These are phyloP conservation scores for Elsinoe perseae DNA, from an alignment of 2,329 filamentous ascomycete species.

Conservation along the genomic window DNA sequence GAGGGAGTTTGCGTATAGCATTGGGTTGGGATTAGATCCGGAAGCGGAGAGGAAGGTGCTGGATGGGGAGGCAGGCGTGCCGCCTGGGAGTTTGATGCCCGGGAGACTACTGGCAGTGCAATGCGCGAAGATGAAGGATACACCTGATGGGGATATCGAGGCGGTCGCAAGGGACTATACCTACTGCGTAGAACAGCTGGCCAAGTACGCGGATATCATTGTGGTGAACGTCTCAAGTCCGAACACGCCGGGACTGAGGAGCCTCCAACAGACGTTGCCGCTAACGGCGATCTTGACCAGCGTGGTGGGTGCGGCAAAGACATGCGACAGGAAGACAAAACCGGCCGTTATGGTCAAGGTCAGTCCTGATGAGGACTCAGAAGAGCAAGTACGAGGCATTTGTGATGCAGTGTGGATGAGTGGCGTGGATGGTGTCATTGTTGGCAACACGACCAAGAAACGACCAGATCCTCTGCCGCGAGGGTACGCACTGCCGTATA, in stretches of 20 bases:
- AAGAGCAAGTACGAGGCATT: conserved; percentile 78
- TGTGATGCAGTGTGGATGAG: conserved; percentile 74
- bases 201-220: conserved; percentile 85
- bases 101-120: conserved; percentile 82
- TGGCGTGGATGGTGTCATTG: conserved; percentile 90
- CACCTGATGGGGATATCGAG: conserved; percentile 73
- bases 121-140: conserved; percentile 93
- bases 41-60: conserved; percentile 64
- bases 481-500: conserved; percentile 54
- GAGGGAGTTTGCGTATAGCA: conserved; percentile 62
- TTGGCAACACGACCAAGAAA: conserved; percentile 92
- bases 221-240: conserved; percentile 97
- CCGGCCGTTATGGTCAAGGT: conserved; percentile 96
- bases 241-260: conserved; percentile 85
- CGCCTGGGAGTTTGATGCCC: conserved; percentile 67
- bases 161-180: conserved; percentile 75
- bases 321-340: conserved; percentile 60
- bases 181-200: conserved; percentile 77
- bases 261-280: conserved; percentile 76
- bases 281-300: conserved; percentile 71
- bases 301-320: conserved; percentile 70
- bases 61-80: conserved; percentile 66
- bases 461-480: conserved; percentile 62
- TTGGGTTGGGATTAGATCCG: conserved; percentile 57
- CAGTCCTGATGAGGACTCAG: conserved; percentile 85